A percentile compares a stretch with the other conserved stretches of the same genome.
Evolutionary conservation across 2,329 filamentous ascomycete species (phyloP).

Genomic region (Sporothrix luriei): DNA sequence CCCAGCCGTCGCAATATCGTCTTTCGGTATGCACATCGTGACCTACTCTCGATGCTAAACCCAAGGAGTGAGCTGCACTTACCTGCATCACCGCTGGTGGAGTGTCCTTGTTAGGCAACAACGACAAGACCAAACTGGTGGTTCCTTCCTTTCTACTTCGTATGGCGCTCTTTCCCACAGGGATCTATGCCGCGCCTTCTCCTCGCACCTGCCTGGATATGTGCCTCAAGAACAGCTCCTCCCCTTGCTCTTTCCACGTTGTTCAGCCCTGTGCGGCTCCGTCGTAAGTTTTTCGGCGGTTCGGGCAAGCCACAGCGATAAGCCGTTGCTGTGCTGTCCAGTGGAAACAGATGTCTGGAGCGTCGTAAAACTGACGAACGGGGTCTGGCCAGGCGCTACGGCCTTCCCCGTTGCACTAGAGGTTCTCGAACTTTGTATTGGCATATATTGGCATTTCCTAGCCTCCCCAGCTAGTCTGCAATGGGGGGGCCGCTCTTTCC

Average conservation of each 20-base stretch:
- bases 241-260: background rate
- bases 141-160: background rate
- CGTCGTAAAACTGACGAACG: constrained; percentile 29
- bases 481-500: constrained; percentile 24
- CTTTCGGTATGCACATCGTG: constrained; percentile 10
- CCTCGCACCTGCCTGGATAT: background rate
- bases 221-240: background rate
- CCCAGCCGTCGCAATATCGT: constrained; percentile 12
- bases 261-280: constrained; percentile 21
- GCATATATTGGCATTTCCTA: constrained; percentile 31
- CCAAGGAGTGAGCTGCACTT: background rate
- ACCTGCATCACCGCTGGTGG: background rate
- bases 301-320: background rate
- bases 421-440: constrained; percentile 23
- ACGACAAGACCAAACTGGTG: background rate
- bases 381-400: constrained; percentile 13
- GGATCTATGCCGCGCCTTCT: background rate
- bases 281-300: background rate
- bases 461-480: constrained; percentile 16
- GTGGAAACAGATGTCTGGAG: background rate
- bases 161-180: too few relatives aligned
- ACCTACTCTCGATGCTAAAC: background rate
- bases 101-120: background rate
- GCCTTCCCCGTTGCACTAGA: constrained; percentile 29
- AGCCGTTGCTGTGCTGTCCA: constrained; percentile 4